phyloP scores from a whole-genome alignment of 768 basidiomycete species.

The Lyophyllum decastes region DNA sequence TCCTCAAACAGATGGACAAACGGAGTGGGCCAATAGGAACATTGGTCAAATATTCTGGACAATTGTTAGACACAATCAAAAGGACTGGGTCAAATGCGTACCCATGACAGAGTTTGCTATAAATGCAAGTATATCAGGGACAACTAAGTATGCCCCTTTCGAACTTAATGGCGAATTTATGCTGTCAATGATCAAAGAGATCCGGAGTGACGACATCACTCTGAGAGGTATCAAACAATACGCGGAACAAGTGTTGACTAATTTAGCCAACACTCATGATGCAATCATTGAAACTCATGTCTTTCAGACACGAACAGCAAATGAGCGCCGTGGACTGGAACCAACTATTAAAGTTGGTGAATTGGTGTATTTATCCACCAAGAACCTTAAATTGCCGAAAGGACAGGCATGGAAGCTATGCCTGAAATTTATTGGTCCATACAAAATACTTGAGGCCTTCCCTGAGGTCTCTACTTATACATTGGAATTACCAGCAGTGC shows the following conservation, averaged over 20 bases:
- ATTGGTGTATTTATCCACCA: background rate
- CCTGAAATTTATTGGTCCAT: background rate
- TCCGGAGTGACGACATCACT: background rate
- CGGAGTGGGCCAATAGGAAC: background rate
- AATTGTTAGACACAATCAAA: background rate
- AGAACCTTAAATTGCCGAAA: background rate
- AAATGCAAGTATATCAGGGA: background rate
- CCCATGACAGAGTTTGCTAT: too few species aligned
- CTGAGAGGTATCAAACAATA: background rate
- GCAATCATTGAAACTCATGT: too few species aligned
- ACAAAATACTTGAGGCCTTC: background rate
- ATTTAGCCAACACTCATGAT: background rate
- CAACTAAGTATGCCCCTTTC: background rate
- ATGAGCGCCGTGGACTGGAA: too few species aligned
- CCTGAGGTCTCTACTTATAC: background rate
- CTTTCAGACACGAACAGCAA: too few species aligned
- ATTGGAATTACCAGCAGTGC: background rate
- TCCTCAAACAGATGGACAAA: constrained; percentile 2
- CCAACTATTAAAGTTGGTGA: background rate
- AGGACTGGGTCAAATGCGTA: too few species aligned
- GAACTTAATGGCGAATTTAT: background rate
- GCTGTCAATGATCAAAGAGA: background rate
- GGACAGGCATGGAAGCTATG: background rate
- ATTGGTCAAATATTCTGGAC: background rate
- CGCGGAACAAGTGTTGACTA: background rate